phyloP scores from a whole-genome alignment of 2,329 filamentous ascomycete genomes.

The Neospermospora avenae region DNA sequence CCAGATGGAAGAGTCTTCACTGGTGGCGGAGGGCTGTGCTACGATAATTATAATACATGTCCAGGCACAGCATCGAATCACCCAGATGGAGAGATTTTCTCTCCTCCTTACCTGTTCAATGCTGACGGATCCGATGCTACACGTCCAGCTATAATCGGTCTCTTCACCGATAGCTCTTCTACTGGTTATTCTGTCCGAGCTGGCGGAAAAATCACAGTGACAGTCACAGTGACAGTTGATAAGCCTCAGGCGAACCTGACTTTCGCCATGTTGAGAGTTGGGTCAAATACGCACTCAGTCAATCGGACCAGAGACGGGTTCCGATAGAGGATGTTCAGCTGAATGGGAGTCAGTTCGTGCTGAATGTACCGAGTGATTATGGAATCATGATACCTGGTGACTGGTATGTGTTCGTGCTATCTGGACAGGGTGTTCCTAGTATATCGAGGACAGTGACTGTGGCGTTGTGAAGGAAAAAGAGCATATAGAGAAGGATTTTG shows the following conservation, averaged over 20 bases:
- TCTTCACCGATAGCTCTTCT: background rate
- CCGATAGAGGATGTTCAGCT: background rate
- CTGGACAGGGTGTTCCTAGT: background rate
- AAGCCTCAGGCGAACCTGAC: background rate
- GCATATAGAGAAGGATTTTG: background rate
- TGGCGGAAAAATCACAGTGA: background rate
- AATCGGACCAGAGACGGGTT: background rate
- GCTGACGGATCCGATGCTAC: background rate
- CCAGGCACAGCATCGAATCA: background rate
- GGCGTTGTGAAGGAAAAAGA: background rate
- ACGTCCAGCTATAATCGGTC: background rate
- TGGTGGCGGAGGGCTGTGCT: background rate
- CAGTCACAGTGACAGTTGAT: background rate
- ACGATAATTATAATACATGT: background rate
- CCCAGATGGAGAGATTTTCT: background rate
- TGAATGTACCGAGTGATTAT: background rate
- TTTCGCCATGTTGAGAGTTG: conserved; percentile 1
- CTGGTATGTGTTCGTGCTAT: background rate
- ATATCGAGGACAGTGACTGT: background rate
- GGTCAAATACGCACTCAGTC: background rate
- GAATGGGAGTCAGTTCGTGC: background rate
- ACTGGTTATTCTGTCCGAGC: background rate
- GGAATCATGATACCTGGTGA: background rate
- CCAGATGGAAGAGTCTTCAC: background rate
- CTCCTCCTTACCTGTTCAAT: background rate